Evolutionary conservation across 495 filamentous ascomycete genomes (phyloP).

Genomic region (Apodospora peruviana): DNA sequence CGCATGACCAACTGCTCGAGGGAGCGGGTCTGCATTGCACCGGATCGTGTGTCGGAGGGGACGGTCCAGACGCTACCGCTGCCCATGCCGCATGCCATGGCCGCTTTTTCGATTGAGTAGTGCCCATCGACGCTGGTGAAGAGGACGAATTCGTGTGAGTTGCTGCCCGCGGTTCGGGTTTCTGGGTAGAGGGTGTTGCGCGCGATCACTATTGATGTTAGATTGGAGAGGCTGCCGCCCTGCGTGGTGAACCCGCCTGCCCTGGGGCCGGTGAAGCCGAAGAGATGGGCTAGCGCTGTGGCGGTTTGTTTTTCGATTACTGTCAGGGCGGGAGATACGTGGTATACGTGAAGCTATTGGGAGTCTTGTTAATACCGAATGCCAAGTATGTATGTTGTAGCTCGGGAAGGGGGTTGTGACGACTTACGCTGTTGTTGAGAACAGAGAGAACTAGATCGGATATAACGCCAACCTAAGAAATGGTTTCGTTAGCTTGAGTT

Average conservation of each 20-base stretch:
- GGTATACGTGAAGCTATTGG: slow-evolving; percentile 65
- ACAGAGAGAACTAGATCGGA: slow-evolving; percentile 79
- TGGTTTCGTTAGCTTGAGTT: neutral
- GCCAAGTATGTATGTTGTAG: too few species aligned
- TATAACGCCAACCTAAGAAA: slow-evolving; percentile 62
- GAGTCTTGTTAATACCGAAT: too few species aligned
- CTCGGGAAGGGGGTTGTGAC: too few species aligned
- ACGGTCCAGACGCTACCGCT: slow-evolving; percentile 64
- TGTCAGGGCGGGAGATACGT: slow-evolving; percentile 83
- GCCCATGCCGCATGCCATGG: slow-evolving; percentile 78
- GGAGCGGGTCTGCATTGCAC: slow-evolving; percentile 62
- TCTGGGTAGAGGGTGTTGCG: slow-evolving; percentile 77
- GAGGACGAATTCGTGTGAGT: slow-evolving; percentile 59
- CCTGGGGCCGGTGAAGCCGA: slow-evolving; percentile 66
- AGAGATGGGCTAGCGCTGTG: slow-evolving; percentile 59
- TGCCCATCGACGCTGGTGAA: slow-evolving; percentile 88
- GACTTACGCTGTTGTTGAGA: slow-evolving; percentile 76
- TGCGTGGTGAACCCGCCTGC: slow-evolving; percentile 84
- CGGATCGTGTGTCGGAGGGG: slow-evolving; percentile 63
- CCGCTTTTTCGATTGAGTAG: slow-evolving; percentile 90
- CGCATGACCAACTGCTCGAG: slow-evolving; percentile 56
- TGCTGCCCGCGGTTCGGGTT: slow-evolving; percentile 68
- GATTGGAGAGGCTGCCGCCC: slow-evolving; percentile 81
- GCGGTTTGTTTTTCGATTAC: slow-evolving; percentile 78
- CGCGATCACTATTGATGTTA: slow-evolving; percentile 81